phyloP scores from a whole-genome alignment of 352 stramenopile genomes.

The Phytophthora idaei region DNA sequence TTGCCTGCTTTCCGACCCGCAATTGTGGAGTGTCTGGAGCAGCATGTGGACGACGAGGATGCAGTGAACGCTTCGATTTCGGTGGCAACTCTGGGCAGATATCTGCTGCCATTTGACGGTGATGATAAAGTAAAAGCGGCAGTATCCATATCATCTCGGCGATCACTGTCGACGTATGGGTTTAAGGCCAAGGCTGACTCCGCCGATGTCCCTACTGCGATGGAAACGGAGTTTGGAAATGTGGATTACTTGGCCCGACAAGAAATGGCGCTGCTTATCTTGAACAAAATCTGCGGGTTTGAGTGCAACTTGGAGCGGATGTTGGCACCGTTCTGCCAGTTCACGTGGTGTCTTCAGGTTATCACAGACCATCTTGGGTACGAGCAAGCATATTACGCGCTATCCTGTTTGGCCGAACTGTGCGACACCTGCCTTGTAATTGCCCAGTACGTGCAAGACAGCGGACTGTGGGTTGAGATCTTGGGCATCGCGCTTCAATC shows the following conservation, averaged over 20 bases:
- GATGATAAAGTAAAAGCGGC: constrained; percentile 50
- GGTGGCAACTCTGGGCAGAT: constrained; percentile 73
- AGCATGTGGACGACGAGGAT: constrained; percentile 65
- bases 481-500: constrained; percentile 80
- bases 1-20: constrained; percentile 56
- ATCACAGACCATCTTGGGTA: constrained; percentile 83
- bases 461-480: constrained; percentile 81
- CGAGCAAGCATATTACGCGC: constrained; percentile 77
- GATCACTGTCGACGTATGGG: constrained; percentile 76
- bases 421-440: constrained; percentile 80
- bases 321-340: constrained; percentile 76
- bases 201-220: constrained; percentile 37
- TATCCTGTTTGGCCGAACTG: constrained; percentile 79
- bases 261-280: constrained; percentile 73
- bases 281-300: constrained; percentile 84
- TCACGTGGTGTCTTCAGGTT: constrained; percentile 83
- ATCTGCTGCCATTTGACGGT: constrained; percentile 76
- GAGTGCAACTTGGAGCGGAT: constrained; percentile 76
- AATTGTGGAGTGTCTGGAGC: constrained; percentile 70
- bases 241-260: constrained; percentile 77
- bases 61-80: constrained; percentile 73
- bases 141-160: constrained; percentile 78
- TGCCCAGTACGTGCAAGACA: constrained; percentile 75
- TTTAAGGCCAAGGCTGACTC: constrained; percentile 57
- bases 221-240: constrained; percentile 81